Conservation (phyloP, 2,329 filamentous ascomycete genomes). For the Apiospora marii region DNA sequence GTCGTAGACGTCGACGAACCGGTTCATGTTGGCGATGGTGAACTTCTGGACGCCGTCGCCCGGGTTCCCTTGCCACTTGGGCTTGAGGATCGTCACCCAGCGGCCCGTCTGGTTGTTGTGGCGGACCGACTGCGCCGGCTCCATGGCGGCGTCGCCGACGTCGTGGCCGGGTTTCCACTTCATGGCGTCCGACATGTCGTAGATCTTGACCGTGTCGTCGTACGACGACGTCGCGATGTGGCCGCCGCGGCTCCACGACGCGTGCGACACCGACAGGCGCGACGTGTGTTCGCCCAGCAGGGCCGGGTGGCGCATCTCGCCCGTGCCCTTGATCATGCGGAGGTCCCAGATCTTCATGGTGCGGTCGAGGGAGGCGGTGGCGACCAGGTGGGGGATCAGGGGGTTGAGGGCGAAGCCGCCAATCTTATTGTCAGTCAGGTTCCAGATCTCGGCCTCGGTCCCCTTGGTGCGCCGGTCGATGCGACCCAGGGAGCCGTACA, state of each 20-base stretch:
- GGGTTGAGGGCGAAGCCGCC: constrained; percentile 91
- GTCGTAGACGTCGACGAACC: constrained; percentile 92
- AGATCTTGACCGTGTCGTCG: constrained; percentile 94
- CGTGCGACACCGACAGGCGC: constrained; percentile 87
- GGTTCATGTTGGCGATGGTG: constrained; percentile 95
- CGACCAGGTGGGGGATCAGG: constrained; percentile 78
- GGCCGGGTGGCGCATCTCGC: constrained; percentile 66
- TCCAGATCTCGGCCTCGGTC: constrained; percentile 71
- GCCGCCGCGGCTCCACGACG: constrained; percentile 84
- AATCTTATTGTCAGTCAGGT: constrained; percentile 90
- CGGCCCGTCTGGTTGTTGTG: constrained; percentile 97
- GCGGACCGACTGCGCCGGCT: constrained; percentile 71
- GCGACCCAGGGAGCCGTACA: constrained; percentile 81
- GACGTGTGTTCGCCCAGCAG: constrained; percentile 85
- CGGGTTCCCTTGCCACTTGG: constrained; percentile 86
- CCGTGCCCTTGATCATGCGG: constrained; percentile 70
- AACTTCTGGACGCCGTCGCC: constrained; percentile 84
- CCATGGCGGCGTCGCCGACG: constrained; percentile 68
- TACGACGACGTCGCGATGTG: constrained; percentile 93
- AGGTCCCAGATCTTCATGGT: constrained; percentile 94
- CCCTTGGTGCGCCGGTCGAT: constrained; percentile 74
- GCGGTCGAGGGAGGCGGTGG: constrained; percentile 89
- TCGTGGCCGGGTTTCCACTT: constrained; percentile 67
- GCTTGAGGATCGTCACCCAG: constrained; percentile 87
- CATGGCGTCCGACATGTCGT: constrained; percentile 73